A percentile compares a stretch with the other conserved stretches of the same genome.
Conservation (phyloP, 2,329 filamentous ascomycete genomes). For the Botrytis pseudocinerea region DNA sequence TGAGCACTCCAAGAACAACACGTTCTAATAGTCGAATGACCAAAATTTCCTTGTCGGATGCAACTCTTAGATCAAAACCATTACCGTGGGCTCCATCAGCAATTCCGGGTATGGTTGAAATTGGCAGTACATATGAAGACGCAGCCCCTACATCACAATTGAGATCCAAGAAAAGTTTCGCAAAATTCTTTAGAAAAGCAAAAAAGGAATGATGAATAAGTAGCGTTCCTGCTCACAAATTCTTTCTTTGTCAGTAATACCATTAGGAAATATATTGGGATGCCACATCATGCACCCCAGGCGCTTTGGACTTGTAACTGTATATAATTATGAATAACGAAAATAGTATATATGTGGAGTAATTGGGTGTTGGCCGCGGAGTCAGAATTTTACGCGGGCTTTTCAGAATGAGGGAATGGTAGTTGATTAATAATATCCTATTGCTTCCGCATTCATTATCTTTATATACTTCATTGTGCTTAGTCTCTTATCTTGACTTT, state of each 20-base stretch:
- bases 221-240: neutral
- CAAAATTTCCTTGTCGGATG: slow-evolving; percentile 14
- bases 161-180: slow-evolving; percentile 17
- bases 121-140: slow-evolving; percentile 10
- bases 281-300: neutral
- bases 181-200: slow-evolving; percentile 10
- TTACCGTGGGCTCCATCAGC: slow-evolving; percentile 21
- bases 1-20: neutral
- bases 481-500: neutral
- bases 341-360: neutral
- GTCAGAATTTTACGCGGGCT: neutral
- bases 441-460: neutral
- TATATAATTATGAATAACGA: slow-evolving; percentile 1
- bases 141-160: neutral
- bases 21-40: slow-evolving; percentile 2
- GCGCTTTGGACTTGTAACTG: neutral
- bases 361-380: neutral
- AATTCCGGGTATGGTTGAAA: slow-evolving; percentile 20
- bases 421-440: neutral
- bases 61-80: slow-evolving; percentile 17
- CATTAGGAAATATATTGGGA: neutral
- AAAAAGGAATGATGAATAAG: slow-evolving; percentile 9
- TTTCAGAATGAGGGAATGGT: too few species aligned
- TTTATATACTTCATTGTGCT: neutral
- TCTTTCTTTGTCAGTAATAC: neutral